phyloP scores from a whole-genome alignment of 129 eudicot genomes.

The Dittrichia graveolens region DNA sequence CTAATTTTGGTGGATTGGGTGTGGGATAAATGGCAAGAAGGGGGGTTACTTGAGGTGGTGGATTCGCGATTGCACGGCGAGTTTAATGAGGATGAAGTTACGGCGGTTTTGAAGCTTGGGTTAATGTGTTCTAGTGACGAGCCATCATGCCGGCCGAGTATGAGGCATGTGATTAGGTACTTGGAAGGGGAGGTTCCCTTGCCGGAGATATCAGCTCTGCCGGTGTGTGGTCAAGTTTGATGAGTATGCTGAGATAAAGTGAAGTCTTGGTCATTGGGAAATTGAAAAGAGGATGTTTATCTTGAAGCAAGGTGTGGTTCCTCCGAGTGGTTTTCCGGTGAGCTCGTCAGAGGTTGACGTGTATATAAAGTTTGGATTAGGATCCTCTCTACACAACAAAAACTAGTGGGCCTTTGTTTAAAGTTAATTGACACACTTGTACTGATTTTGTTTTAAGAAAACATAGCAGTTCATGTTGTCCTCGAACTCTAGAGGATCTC shows the following conservation, averaged over 20 bases:
- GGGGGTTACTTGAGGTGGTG: slow-evolving; percentile 37
- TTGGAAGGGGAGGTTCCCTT: slow-evolving; percentile 35
- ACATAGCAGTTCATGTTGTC: too few species aligned
- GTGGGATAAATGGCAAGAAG: slow-evolving; percentile 39
- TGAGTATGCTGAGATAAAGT: not conserved
- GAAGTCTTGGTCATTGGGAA: slow-evolving; percentile 11
- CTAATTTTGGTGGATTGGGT: slow-evolving; percentile 55
- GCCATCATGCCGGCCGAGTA: slow-evolving; percentile 40
- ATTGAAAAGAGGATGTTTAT: not conserved
- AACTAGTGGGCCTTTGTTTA: too few species aligned
- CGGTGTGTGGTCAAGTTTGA: slow-evolving; percentile 28
- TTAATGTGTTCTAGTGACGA: slow-evolving; percentile 49
- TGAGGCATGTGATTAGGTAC: slow-evolving; percentile 44
- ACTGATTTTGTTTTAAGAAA: too few species aligned
- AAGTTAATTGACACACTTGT: too few species aligned
- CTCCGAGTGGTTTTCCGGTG: not conserved
- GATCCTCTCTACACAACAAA: too few species aligned
- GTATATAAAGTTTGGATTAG: not conserved
- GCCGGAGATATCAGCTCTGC: slow-evolving; percentile 32
- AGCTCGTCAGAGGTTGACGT: not conserved
- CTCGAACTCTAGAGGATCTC: too few species aligned
- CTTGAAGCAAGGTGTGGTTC: not conserved
- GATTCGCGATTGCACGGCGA: slow-evolving; percentile 38
- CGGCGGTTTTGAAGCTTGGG: slow-evolving; percentile 54
- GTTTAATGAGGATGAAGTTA: slow-evolving; percentile 42